These are phyloP conservation scores for Zygosaccharomyces kombuchaensis DNA, from an alignment of 805 yeast genomes.

Conservation along the genomic window DNA sequence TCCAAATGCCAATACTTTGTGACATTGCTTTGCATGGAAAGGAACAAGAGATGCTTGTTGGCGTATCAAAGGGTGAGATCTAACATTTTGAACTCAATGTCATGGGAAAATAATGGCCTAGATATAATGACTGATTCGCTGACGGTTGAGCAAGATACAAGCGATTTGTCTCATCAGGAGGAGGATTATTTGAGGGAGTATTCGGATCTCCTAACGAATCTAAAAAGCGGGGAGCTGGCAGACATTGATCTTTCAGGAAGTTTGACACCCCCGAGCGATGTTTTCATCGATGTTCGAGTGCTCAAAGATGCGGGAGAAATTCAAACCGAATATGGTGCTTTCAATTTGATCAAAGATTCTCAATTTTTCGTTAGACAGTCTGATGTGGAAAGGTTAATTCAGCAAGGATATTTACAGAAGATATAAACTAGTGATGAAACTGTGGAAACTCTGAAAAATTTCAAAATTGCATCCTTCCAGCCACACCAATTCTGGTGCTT, in stretches of 20 bases:
- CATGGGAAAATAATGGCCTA: slow-evolving; percentile 61
- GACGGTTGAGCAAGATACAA: slow-evolving; percentile 35
- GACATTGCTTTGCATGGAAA: slow-evolving; percentile 68
- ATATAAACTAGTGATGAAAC: slow-evolving; percentile 37
- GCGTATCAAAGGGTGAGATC: slow-evolving; percentile 79
- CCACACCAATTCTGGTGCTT: slow-evolving; percentile 21
- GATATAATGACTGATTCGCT: slow-evolving; percentile 34
- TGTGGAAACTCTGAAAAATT: slow-evolving; percentile 33
- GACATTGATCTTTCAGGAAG: slow-evolving; percentile 86
- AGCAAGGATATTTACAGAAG: slow-evolving; percentile 87
- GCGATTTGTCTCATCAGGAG: slow-evolving; percentile 68
- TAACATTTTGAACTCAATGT: slow-evolving; percentile 56
- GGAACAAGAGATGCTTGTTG: slow-evolving; percentile 84
- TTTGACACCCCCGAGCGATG: slow-evolving; percentile 85
- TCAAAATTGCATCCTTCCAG: slow-evolving; percentile 19
- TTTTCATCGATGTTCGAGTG: slow-evolving; percentile 91
- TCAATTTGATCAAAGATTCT: slow-evolving; percentile 86
- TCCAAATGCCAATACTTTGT: slow-evolving; percentile 54
- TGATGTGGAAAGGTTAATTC: slow-evolving; percentile 89
- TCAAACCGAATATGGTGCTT: slow-evolving; percentile 95
- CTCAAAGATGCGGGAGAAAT: slow-evolving; percentile 94
- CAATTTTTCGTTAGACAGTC: slow-evolving; percentile 92
- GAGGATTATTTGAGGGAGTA: slow-evolving; percentile 72
- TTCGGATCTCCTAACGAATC: slow-evolving; percentile 64
- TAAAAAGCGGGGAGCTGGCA: slow-evolving; percentile 66